Evolutionary conservation across 805 yeast species (phyloP), one percentile per base, ranked within the genome.

Genomic region (Saturnispora mendoncae): DNA sequence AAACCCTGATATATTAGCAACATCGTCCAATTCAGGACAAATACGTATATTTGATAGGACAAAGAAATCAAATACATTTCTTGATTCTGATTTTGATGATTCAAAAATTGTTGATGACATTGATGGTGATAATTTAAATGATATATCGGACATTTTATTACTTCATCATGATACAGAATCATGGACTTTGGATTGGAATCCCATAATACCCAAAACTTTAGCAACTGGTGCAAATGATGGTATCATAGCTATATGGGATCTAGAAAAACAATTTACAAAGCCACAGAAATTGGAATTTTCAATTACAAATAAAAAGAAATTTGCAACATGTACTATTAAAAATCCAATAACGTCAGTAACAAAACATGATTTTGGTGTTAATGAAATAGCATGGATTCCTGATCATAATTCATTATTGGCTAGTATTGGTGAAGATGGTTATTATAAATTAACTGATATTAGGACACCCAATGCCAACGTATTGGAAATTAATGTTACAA

Each of bases 1-100:
- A 50, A 88, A 88, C 52, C 92, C 92, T 2, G 92, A 87, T 53
- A 54, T 88, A 4, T 68, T 88, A 4, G 85, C 88, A 2, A 72
- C 86, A 15, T 74, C 78, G 8, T 76, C 83, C 33, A 75, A 80
- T 32, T 57, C 63, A 25, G 96, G 96, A 1, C 65, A 71, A 12
- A 65, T 80, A 10, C 74, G 70, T 39, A 61, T 88, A 4, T 84
- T 79, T 58, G 94, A 88, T 58, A 69, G 92, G 50, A 87, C 97
- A 0, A 86, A 84, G 56, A 94, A 85, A 57, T 70, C 86, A 12
- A 60, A 57, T 38, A 53, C 46, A 26, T 59, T 45, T 32, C 42
- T 41, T 4, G 81, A 82, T 13, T 13, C 36, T 18, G 44, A 39
- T 20, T 14, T 34, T 14, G 41, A 42, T 33, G 46, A 46, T 9